Conservation (phyloP, 2,329 filamentous ascomycete species). For the Onygena corvina region DNA sequence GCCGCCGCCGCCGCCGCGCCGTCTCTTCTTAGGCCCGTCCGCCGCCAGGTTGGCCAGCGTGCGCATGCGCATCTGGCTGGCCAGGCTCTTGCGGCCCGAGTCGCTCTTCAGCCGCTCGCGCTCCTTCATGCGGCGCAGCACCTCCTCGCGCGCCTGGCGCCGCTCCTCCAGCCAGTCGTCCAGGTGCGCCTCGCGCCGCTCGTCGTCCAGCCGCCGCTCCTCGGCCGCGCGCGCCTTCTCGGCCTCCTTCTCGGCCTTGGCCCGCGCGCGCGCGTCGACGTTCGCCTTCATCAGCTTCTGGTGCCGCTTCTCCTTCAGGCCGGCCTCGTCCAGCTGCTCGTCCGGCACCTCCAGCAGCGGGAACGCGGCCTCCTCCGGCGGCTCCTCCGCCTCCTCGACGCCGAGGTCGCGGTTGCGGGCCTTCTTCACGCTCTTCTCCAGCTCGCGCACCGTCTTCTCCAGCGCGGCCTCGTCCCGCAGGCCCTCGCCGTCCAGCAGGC, state of each 20-base stretch:
- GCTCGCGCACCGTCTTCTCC: slow-evolving; percentile 71
- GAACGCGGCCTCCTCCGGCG: slow-evolving; percentile 67
- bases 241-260: slow-evolving; percentile 88
- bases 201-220: slow-evolving; percentile 69
- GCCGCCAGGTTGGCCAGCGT: slow-evolving; percentile 90
- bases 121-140: slow-evolving; percentile 79
- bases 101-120: slow-evolving; percentile 87
- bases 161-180: slow-evolving; percentile 80
- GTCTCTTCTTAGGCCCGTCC: slow-evolving; percentile 72
- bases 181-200: slow-evolving; percentile 70
- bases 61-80: slow-evolving; percentile 96
- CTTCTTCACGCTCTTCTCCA: slow-evolving; percentile 81
- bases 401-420: slow-evolving; percentile 89
- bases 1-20: slow-evolving; percentile 64
- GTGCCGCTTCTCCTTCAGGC: slow-evolving; percentile 81
- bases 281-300: slow-evolving; percentile 90
- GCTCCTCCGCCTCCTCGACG: slow-evolving; percentile 66
- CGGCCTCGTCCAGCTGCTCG: slow-evolving; percentile 83
- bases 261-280: slow-evolving; percentile 81
- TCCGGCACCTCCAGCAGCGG: slow-evolving; percentile 80
- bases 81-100: slow-evolving; percentile 86
- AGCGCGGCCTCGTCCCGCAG: slow-evolving; percentile 82
- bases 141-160: slow-evolving; percentile 53
- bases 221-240: slow-evolving; percentile 77
- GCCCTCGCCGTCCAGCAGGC: slow-evolving; percentile 77